Evolutionary conservation across 2,329 filamentous ascomycete species (phyloP).

Genomic region (Cladosporium sp.): DNA sequence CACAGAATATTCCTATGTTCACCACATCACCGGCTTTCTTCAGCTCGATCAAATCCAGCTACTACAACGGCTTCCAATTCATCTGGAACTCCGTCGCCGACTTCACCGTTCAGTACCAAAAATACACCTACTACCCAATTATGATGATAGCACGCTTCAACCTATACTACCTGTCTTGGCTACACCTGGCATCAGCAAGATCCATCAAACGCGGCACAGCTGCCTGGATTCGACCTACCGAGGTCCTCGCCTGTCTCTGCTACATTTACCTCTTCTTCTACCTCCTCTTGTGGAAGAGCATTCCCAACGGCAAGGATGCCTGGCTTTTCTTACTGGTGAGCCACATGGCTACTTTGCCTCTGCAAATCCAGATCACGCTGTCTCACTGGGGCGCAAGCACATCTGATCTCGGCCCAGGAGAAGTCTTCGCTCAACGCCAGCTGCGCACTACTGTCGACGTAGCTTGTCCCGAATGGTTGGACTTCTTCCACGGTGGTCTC

Average conservation of each 20-base stretch:
- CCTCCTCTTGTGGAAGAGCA: constrained; percentile 5
- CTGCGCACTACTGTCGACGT: constrained; percentile 61
- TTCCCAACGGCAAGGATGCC: constrained; percentile 14
- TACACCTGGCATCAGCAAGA: constrained; percentile 68
- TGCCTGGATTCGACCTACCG: constrained; percentile 81
- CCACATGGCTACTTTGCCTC: constrained; percentile 75
- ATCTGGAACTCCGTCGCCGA: constrained; percentile 73
- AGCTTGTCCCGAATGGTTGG: constrained; percentile 66
- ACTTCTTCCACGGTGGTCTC: constrained; percentile 84
- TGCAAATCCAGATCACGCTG: constrained; percentile 88
- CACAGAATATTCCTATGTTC: constrained; percentile 75
- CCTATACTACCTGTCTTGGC: constrained; percentile 78
- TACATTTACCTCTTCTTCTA: constrained; percentile 74
- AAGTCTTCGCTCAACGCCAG: constrained; percentile 89
- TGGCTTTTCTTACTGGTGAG: constrained; percentile 71
- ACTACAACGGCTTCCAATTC: constrained; percentile 75
- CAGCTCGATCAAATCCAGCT: constrained; percentile 70
- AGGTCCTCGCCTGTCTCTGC: constrained; percentile 71
- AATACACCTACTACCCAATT: constrained; percentile 80
- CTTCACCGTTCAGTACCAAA: constrained; percentile 69
- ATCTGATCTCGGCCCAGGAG: constrained; percentile 75
- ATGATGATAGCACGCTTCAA: constrained; percentile 84
- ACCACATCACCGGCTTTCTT: constrained; percentile 82
- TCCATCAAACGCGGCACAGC: constrained; percentile 74
- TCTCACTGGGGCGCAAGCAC: constrained; percentile 93